Evolutionary conservation across 148 eudicot species (phyloP), one percentile per base, ranked within the genome.

Genomic region (Dysphania ambrosioides): DNA sequence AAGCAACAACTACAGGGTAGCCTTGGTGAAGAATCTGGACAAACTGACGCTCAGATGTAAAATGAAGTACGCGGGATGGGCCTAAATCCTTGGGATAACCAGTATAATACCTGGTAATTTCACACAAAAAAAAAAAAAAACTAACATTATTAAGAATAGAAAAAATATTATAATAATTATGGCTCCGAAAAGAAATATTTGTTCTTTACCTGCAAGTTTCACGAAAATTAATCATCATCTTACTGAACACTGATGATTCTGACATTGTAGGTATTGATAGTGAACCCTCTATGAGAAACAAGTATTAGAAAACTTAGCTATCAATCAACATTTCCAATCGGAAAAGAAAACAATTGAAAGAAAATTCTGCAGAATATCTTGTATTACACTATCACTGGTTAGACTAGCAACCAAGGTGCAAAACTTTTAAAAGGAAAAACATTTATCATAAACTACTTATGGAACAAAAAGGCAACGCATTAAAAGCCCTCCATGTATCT

Each of bases 21-120:
- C 97, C 97, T 84, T 89, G 86, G 75, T 95, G 97, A 81, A 95
- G 87, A 67, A 95, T 88, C 83, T 92, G 93, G 30, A 95, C 88
- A 83, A 95, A 92, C 57, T 92, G 91, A 51, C 97, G 93, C 81
- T 95, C 99, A 3, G 99, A 95, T 35, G 97, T 86, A 78, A 95
- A 95, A 82, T 92, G 96, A 77, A 92, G 84, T 51, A 92, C 91
- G 31, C 88, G 87, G 21, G 99, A 92, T 15, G 91, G 96, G 57
- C 99, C 97, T 61, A 90, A 88, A 87, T 92, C 92, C 88, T 92
- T 95, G 16, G 99, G 97, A 79, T 86, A 90, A n/a, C 96, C 99
- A 55, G 99, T 92, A 40, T 92, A 90, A 79, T 95, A 90, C 87
- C 98, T 95, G 70, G 32, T 29, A 70, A 79, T 49, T 56, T 66